A percentile compares a stretch with the other conserved stretches of the same genome.
Conservation (phyloP, 2,329 filamentous ascomycete genomes). For the Akanthomyces dipterigenus region DNA sequence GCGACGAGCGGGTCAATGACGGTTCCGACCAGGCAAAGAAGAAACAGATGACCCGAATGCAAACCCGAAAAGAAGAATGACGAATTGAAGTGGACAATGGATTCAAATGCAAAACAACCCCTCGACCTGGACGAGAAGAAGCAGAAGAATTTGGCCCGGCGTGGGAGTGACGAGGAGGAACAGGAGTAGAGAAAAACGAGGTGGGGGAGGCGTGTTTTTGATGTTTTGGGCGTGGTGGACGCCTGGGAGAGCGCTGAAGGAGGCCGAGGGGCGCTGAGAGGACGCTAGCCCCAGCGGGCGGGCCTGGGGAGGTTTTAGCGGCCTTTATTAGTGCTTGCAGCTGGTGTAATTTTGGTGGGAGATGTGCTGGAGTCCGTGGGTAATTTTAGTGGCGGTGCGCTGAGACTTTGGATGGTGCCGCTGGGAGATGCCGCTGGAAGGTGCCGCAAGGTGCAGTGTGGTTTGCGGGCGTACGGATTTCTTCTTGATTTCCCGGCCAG, state of each 20-base stretch:
- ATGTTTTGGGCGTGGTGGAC: background rate
- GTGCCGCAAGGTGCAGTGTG: background rate
- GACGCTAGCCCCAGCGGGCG: background rate
- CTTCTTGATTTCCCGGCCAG: no score
- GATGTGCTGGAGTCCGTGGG: background rate
- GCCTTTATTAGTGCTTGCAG: no score
- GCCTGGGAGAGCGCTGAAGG: background rate
- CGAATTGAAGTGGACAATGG: background rate
- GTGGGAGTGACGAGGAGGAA: background rate
- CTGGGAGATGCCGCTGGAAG: background rate
- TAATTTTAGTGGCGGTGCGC: background rate
- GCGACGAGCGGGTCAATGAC: slow-evolving; percentile 5
- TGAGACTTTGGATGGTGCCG: background rate
- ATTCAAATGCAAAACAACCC: background rate
- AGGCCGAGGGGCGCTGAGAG: background rate
- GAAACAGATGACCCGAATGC: background rate
- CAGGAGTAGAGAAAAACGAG: background rate
- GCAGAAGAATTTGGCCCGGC: background rate
- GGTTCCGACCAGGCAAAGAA: background rate
- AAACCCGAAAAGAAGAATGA: background rate
- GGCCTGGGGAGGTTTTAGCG: background rate
- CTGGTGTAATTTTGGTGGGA: background rate
- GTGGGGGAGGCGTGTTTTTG: slow-evolving; percentile 9
- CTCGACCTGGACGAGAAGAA: slow-evolving; percentile 1
- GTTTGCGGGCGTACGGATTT: no score